phyloP scores from a whole-genome alignment of 2,329 filamentous ascomycete species.

The Apiospora rasikravindrae region DNA sequence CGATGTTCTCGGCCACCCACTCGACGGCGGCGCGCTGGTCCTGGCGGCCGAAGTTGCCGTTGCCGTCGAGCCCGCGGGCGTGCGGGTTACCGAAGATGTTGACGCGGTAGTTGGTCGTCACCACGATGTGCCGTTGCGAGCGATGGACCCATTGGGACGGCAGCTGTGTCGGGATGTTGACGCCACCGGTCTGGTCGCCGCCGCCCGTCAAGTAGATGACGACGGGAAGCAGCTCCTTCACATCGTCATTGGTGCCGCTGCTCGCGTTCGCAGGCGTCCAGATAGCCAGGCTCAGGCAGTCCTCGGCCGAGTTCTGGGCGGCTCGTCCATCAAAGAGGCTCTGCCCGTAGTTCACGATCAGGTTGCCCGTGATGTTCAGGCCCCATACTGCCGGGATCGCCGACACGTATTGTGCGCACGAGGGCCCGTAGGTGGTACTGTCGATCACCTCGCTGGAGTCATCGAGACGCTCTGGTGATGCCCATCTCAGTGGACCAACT shows the following conservation, averaged over 20 bases:
- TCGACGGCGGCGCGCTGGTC: conserved; percentile 57
- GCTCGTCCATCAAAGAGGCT: conserved; percentile 30
- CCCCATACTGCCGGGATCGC: conserved; percentile 36
- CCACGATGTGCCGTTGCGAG: conserved; percentile 38
- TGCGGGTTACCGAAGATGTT: conserved; percentile 42
- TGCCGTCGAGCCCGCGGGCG: conserved; percentile 31
- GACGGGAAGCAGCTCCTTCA: conserved; percentile 37
- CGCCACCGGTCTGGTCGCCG: conserved; percentile 42
- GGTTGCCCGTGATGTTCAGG: conserved; percentile 36
- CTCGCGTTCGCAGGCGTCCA: conserved; percentile 34
- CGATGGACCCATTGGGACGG: conserved; percentile 42
- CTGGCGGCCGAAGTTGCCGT: conserved; percentile 52
- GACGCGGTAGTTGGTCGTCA: conserved; percentile 47
- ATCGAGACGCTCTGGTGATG: conserved; percentile 31
- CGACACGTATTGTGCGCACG: conserved; percentile 43
- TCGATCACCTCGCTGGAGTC: conserved; percentile 27
- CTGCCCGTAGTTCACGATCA: conserved; percentile 40
- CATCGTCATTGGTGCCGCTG: background rate
- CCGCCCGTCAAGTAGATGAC: conserved; percentile 38
- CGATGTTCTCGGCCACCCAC: conserved; percentile 56
- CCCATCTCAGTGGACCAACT: conserved; percentile 26
- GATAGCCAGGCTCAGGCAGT: conserved; percentile 46
- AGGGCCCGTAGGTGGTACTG: conserved; percentile 27
- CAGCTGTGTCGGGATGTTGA: conserved; percentile 45
- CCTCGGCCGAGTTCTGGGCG: conserved; percentile 26